Evolutionary conservation across 2,329 filamentous ascomycete genomes (phyloP), one percentile per base, ranked within the genome.

Genomic region (Fusarium papillatum): DNA sequence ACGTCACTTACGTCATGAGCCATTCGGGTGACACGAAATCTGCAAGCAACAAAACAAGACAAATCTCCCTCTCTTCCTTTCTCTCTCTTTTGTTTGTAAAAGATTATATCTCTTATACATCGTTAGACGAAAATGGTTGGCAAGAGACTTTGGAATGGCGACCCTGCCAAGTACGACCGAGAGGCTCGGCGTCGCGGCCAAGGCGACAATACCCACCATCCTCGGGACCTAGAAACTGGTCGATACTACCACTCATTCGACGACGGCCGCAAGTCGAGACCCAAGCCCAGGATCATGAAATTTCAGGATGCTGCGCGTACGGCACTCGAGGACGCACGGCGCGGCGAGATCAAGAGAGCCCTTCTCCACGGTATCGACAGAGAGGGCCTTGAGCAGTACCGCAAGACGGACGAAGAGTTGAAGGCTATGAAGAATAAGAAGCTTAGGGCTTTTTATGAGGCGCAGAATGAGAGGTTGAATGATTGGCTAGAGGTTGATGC

Each of bases 401-500:
- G 82, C 65, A 82, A 82, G 48, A 71, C 78, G 46, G 76, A 81
- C 24, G 69, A 73, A 0, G 82, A 83, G 50, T 73, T 83, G 17
- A 77, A 77, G 19, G 59, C 19, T 2, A 82, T 83, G 7, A 72
- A 75, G 62, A 82, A 81, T 59, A 83, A 82, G 26, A 74, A 75
- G n/a, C 0, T 83, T 3, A 75, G 81, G 3, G 39, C 34, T 0
- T 83, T 83, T 55, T 83, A 83, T 66, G 76, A 79, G 57, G 57
- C 67, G 17, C 82, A 83, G 66, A 83, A 83, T 26, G 74, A 80
- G 59, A 72, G 78, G 0, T 68, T 83, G 38, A 83, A 83, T 36
- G 82, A 83, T 68, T 83, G 81, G 81, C 80, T 83, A 31, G 81
- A 83, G 73, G 82, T 83, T 0, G 81, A 83, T 9, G 82, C 81